phyloP scores from a whole-genome alignment of 2,329 filamentous ascomycete species.

The Coniochaeta ligniaria region DNA sequence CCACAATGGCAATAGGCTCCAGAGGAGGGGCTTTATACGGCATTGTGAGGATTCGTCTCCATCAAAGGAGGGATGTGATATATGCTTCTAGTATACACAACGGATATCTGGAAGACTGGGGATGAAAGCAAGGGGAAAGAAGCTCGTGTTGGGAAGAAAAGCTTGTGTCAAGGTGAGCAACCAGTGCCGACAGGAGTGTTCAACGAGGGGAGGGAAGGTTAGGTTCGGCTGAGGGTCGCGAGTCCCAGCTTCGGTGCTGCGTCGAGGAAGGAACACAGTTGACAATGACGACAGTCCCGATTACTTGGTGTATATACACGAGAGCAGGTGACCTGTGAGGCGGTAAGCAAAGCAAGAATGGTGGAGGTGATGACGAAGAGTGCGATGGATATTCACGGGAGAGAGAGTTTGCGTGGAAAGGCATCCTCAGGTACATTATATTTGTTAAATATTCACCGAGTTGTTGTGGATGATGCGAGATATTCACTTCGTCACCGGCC shows the following conservation, averaged over 20 bases:
- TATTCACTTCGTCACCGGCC: not conserved
- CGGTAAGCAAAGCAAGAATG: not conserved
- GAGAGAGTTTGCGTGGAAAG: not conserved
- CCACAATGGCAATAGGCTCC: constrained; percentile 20
- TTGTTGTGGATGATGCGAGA: not conserved
- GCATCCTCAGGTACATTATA: not conserved
- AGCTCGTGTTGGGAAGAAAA: not conserved
- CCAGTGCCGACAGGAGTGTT: not conserved
- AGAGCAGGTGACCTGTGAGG: not conserved
- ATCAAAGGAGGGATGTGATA: not conserved
- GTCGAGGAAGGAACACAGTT: not conserved
- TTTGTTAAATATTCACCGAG: not conserved
- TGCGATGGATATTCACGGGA: not conserved
- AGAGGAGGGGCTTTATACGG: constrained; percentile 6
- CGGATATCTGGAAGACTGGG: not conserved
- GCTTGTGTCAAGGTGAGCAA: not conserved
- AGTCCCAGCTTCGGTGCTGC: not conserved
- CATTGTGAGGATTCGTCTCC: constrained; percentile 1
- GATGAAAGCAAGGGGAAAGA: not conserved
- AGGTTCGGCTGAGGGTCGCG: not conserved
- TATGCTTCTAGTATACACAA: not conserved
- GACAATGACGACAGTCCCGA: not conserved
- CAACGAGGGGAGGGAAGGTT: not conserved
- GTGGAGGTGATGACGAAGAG: not conserved
- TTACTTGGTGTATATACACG: not conserved